These are phyloP conservation scores for Trichoderma afroharzianum DNA, from an alignment of 2,329 filamentous ascomycete genomes.

Conservation along the genomic window DNA sequence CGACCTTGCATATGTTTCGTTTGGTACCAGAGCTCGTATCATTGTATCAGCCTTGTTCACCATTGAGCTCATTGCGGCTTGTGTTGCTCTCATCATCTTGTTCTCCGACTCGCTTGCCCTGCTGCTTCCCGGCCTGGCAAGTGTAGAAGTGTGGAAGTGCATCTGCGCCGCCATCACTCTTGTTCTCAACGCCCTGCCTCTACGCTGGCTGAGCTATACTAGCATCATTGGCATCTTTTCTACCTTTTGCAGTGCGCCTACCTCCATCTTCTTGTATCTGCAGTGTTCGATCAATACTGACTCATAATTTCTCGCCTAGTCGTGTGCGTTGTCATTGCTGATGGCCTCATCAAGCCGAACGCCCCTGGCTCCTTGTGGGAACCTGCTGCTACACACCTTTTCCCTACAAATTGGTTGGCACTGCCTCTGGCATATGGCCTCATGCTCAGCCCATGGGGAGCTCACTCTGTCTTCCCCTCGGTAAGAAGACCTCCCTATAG, in stretches of 20 bases:
- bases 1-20: conserved; percentile 87
- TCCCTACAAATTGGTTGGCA: conserved; percentile 82
- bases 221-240: conserved; percentile 90
- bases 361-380: conserved; percentile 78
- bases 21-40: conserved; percentile 76
- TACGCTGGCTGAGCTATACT: conserved; percentile 82
- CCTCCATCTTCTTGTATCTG: not conserved
- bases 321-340: conserved; percentile 75
- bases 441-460: conserved; percentile 72
- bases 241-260: conserved; percentile 72
- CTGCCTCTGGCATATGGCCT: conserved; percentile 85
- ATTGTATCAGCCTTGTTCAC: conserved; percentile 83
- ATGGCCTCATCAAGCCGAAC: conserved; percentile 79
- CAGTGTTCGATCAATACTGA: not conserved
- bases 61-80: conserved; percentile 80
- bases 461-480: conserved; percentile 75
- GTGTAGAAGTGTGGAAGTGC: conserved; percentile 75
- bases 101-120: conserved; percentile 86
- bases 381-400: conserved; percentile 74
- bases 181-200: conserved; percentile 78
- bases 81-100: conserved; percentile 85
- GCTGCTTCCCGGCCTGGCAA: conserved; percentile 66
- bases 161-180: conserved; percentile 75
- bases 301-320: conserved; percentile 42
- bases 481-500: conserved; percentile 36